Base-by-base conservation (phyloP, 1,284 basidiomycete species). In the Pseudozyma flocculosa region DNA sequence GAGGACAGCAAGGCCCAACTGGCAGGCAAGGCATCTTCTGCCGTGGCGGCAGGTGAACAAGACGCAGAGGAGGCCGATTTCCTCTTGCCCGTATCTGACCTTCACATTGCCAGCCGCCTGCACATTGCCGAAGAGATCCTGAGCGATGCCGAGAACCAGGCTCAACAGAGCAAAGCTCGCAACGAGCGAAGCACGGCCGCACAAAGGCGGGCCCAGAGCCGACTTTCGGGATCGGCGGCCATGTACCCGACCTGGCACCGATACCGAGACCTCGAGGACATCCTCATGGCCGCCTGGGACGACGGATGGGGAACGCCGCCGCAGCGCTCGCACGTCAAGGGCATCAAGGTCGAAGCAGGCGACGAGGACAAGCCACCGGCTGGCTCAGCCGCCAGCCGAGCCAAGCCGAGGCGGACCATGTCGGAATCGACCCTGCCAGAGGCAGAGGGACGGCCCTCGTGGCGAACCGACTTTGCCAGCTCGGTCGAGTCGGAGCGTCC, bases 41-140 rank as follows among this genome's bases (percentile, higher is more conserved):
- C 26, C 26, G 26, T 5, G 7, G 26, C 5, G 26, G 5, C 11
- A 5, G 26, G 7, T 5, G 43, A 42, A 1, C 50, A 58, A 15
- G 18, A 1, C n/a, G 50, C 40, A 0, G 10, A 43, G 19, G 42
- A 43, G 11, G 42, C 24, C 18, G 49, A 63, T 23, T 45, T 59
- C 23, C 52, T 63, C 1, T 47, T 63, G 17, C 61, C 61, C 15
- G 61, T 63, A 18, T 63, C 61, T 19, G 55, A 63, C 19, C 46
- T 63, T 18, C 7, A 49, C 46, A 63, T 59, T 22, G 61, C 61
- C 40, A 61, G 53, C 11, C 26, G 26, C 11, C 26, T 29, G 7
- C 26, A 29, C 11, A 29, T 29, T 11, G 26, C 26, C 26, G 26
- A 29, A 11, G 7, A 29, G 26, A 29, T 29, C 26, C 11, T 11